Base-by-base conservation (phyloP, 2,329 filamentous ascomycete species). In the Penicillium italicum region DNA sequence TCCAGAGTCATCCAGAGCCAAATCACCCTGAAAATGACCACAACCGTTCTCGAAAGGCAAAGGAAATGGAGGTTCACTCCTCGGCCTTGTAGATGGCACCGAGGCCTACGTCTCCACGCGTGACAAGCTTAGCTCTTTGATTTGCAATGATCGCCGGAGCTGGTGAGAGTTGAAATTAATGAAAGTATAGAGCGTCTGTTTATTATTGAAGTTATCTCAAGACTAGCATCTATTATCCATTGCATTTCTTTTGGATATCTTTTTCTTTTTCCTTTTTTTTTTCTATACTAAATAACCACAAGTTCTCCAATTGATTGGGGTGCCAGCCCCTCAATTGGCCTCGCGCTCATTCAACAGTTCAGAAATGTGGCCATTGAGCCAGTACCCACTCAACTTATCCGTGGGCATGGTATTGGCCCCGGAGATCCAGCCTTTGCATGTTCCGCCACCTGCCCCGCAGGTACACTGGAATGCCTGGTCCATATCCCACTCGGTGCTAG, bases 401-500 rank as follows among this genome's bases (percentile, higher is more conserved):
- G 57, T 55, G 3, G 62, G 49, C 68, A 79, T 69, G 11, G 63
- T 64, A 56, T 72, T 70, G 1, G 76, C 75, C 1, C 77, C 77
- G 6, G 69, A 64, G 30, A 78, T 76, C 50, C 61, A 66, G 0
- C 73, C 74, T 36, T 70, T 66, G 57, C 77, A 79, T 4, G 64
- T 59, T 3, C 56, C 59, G 16, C 69, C 66, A 4, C 62, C 62
- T 14, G 72, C 72, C 3, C 72, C 74, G 57, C 77, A 79, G 36
- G 67, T 68, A 59, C 77, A 79, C 36, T 75, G 64, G 58, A 79
- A 80, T 2, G 74, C 60, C 58, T 77, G 75, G 52, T 75, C 75
- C 69, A 79, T 78, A n/a, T 76, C 70, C 77, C 77, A 79, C 65
- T 80, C 77, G 3, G 76, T 77, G 49, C 76, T 78, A 5, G 77